A percentile compares a stretch with the other conserved stretches of the same genome.
Conservation (phyloP, 2,329 filamentous ascomycete species). For the Peltaster fructicola region DNA sequence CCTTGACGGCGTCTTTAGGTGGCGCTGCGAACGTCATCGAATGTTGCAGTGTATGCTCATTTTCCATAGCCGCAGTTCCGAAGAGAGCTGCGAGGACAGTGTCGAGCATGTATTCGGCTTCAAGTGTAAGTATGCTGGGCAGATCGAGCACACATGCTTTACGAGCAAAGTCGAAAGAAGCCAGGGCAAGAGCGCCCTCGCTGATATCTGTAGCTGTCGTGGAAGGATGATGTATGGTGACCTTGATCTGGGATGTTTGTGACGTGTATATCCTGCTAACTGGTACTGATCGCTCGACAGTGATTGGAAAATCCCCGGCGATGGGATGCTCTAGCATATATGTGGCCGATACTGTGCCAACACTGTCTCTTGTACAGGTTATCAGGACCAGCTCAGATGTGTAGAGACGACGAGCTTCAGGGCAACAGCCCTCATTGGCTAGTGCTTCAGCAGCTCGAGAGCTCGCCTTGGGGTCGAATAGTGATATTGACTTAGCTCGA, state of each 20-base stretch:
- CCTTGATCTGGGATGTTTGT: constrained; percentile 15
- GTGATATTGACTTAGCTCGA: constrained; percentile 34
- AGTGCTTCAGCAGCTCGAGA: constrained; percentile 44
- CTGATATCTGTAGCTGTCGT: constrained; percentile 22
- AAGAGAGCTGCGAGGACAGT: constrained; percentile 25
- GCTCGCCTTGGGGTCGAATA: constrained; percentile 49
- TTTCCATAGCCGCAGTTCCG: constrained; percentile 28
- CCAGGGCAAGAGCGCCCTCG: constrained; percentile 24
- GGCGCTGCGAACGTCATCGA: constrained; percentile 17
- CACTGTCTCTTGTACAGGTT: constrained; percentile 14
- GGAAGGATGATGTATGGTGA: constrained; percentile 21
- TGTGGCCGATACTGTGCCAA: constrained; percentile 16
- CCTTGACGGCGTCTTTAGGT: constrained; percentile 8
- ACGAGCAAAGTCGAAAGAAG: constrained; percentile 27
- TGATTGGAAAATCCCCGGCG: constrained; percentile 25
- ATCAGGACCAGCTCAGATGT: constrained; percentile 53
- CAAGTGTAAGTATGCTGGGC: constrained; percentile 24
- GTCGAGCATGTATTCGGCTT: constrained; percentile 29
- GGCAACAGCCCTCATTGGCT: constrained; percentile 36
- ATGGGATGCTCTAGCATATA: constrained; percentile 30
- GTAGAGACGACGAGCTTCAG: constrained; percentile 48
- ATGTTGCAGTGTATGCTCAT: constrained; percentile 11
- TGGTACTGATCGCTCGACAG: constrained; percentile 20
- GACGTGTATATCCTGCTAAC: too few relatives aligned
- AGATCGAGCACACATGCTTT: constrained; percentile 26